phyloP scores from a whole-genome alignment of 73 alveolate species.

The Tetrahymena malaccensis region DNA sequence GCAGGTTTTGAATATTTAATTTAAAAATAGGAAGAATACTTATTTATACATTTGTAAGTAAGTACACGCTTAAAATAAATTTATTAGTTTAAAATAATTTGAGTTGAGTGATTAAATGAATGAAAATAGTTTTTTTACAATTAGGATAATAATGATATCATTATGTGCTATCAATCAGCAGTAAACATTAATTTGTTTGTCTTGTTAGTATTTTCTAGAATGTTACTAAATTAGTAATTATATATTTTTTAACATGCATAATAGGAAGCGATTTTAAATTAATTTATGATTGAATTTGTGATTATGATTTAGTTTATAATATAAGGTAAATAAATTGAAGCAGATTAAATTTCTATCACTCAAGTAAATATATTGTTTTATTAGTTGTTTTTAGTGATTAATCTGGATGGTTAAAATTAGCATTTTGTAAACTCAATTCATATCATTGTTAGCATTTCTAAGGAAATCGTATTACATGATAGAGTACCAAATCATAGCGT shows the following conservation, averaged over 20 bases:
- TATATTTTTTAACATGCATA: neutral
- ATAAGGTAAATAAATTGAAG: neutral
- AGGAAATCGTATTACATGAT: constrained; percentile 23
- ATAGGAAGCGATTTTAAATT: neutral
- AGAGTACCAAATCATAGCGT: constrained; percentile 32
- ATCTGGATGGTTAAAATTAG: neutral
- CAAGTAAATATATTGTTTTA: neutral
- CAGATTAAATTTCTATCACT: neutral
- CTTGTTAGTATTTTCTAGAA: neutral
- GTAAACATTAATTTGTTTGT: neutral
- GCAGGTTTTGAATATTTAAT: neutral
- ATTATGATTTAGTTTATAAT: neutral
- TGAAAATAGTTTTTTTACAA: neutral
- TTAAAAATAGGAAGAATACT: neutral
- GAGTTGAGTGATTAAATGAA: neutral
- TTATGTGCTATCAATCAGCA: neutral
- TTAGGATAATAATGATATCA: neutral
- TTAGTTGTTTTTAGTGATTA: neutral
- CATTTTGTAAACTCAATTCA: neutral
- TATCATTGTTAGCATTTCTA: neutral
- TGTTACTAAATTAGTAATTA: neutral
- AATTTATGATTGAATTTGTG: neutral
- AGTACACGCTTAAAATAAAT: neutral
- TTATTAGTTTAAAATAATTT: too few relatives aligned
- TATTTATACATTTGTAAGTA: neutral